Evolutionary conservation across 495 filamentous ascomycete species (phyloP), one percentile per base, ranked within the genome.

Genomic region (Lepraria neglecta): DNA sequence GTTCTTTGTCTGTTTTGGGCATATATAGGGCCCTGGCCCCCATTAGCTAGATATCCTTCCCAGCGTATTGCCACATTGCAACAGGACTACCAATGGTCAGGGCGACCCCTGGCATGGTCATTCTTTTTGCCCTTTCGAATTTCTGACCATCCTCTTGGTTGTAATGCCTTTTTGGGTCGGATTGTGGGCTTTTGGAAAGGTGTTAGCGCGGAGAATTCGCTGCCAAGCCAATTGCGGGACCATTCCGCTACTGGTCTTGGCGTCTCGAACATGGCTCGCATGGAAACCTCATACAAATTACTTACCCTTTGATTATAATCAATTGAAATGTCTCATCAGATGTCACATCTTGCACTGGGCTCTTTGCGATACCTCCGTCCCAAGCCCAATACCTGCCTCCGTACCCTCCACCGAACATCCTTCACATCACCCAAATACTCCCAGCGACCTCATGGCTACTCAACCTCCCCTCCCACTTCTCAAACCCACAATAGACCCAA

Each of bases 361-460:
- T 33, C 42, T 0, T 5, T 48, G 10, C 19, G 21, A 5, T 46
- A 1, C 42, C 4, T 50, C n/a, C 42, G 45, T 48, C 31, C 38
- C 6, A 55, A 7, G 15, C 28, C n/a, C 4, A 56, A 30, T 6
- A 11, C 14, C 3, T 35, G 27, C 11, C 28, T 53, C 33, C 14
- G 35, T 33, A 15, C 33, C 11, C 15, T 43, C 5, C 24, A 31
- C 45, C 42, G 33, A 31, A 35, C 19, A 21, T 21, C 55, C 24
- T 9, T 24, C 14, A 45, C 24, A 28, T 21, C 58, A 31, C 48
- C 60, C 21, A 45, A 48, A 30, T 33, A 40, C 62, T 53, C 60
- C 15, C 55, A 42, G 24, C 55, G 44, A 55, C 58, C 45, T 14
- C 42, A 31, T 19, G 19, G 27, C 6, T 42, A 56, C 52, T 56